Conservation (phyloP, 495 filamentous ascomycete genomes). For the Neohortaea acidophila region DNA sequence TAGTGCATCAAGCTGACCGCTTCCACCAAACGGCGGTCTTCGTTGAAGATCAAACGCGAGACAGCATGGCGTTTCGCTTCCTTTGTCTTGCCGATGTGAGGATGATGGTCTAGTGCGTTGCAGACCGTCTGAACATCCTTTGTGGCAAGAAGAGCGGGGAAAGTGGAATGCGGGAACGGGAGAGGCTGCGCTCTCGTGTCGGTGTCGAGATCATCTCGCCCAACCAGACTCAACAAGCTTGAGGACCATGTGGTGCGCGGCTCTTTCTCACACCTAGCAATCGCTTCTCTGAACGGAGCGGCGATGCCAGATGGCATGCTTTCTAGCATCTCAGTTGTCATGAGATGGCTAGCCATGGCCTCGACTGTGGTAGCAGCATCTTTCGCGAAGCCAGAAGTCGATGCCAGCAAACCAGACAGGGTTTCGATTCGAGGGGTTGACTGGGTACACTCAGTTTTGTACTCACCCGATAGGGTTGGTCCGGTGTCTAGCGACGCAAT, state of each 20-base stretch:
- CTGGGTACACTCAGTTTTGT: neutral
- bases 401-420: slow-evolving; percentile 6
- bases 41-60: slow-evolving; percentile 70
- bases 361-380: slow-evolving; percentile 6
- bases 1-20: slow-evolving; percentile 66
- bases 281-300: slow-evolving; percentile 66
- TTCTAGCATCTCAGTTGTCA: slow-evolving; percentile 47
- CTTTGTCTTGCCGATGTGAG: slow-evolving; percentile 7
- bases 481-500: slow-evolving; percentile 1
- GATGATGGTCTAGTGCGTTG: slow-evolving; percentile 33
- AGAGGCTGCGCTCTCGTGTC: slow-evolving; percentile 20
- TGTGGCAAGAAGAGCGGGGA: slow-evolving; percentile 24
- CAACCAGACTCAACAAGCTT: slow-evolving; percentile 55
- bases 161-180: neutral
- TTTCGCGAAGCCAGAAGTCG: slow-evolving; percentile 3
- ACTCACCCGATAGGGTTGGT: neutral
- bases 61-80: slow-evolving; percentile 39
- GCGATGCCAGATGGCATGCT: slow-evolving; percentile 71
- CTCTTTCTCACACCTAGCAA: slow-evolving; percentile 61
- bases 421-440: slow-evolving; percentile 6
- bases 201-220: slow-evolving; percentile 56
- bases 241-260: slow-evolving; percentile 65
- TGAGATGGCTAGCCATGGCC: slow-evolving; percentile 41
- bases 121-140: slow-evolving; percentile 61
- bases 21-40: slow-evolving; percentile 76